Conservation (phyloP, 1,284 basidiomycete species). For the Hypsizygus ulmarius region DNA sequence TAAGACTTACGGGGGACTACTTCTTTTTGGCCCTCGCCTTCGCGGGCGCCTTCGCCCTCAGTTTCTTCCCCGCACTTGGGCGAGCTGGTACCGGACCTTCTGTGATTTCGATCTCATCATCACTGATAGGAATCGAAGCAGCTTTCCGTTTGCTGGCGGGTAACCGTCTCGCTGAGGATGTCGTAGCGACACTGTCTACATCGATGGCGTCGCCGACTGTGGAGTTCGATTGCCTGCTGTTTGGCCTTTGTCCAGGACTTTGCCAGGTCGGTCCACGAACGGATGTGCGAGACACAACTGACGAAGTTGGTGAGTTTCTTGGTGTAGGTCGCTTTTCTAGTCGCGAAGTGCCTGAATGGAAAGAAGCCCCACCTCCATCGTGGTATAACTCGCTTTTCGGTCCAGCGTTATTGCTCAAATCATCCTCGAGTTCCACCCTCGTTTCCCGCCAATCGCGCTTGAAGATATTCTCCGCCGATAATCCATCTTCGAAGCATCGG, state of each 20-base stretch:
- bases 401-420: constrained; percentile 16
- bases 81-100: constrained; percentile 40
- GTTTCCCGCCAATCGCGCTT: constrained; percentile 74
- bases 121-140: constrained; percentile 32
- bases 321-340: constrained; percentile 26
- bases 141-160: constrained; percentile 47
- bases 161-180: constrained; percentile 22
- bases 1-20: constrained; percentile 12
- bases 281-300: constrained; percentile 48
- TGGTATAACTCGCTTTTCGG: constrained; percentile 33
- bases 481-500: constrained; percentile 61
- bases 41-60: constrained; percentile 30
- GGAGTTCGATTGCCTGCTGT: constrained; percentile 36
- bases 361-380: constrained; percentile 24
- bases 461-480: constrained; percentile 62
- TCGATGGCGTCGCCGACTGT: constrained; percentile 42
- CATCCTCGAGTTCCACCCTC: constrained; percentile 36
- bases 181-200: constrained; percentile 34
- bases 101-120: constrained; percentile 57
- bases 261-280: constrained; percentile 36
- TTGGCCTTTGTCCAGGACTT: constrained; percentile 39
- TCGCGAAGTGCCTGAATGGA: constrained; percentile 1
- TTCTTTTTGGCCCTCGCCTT: constrained; percentile 32
- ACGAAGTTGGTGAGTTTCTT: constrained; percentile 46
- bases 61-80: constrained; percentile 27